Base-by-base conservation (phyloP, 768 basidiomycete genomes). In the Lentinula raphanica region DNA sequence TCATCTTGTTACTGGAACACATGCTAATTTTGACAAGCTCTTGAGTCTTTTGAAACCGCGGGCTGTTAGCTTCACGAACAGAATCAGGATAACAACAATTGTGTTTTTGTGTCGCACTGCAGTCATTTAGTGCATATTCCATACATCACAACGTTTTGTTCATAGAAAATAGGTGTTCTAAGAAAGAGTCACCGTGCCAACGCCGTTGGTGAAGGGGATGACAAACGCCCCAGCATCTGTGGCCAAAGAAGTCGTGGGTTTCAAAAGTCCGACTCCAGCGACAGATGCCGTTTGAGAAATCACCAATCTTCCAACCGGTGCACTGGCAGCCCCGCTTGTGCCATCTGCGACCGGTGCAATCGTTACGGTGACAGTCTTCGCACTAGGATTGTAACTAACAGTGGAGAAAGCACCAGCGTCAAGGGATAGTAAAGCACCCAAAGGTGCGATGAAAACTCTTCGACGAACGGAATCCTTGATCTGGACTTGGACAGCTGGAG, bases 381-480 rank as follows among this genome's bases (percentile, higher is more conserved):
- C 68, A 13, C 64, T 62, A 11, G 78, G 74, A 50, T 80, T 71
- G 60, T 74, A 78, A 21, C 64, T 72, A 46, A 81, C 64, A 9
- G 66, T 63, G 15, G 75, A 72, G 63, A 84, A 83, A 21, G 79
- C 78, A 0, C 82, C 82, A 17, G 82, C 78, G 58, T 83, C 81
- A 40, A 82, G 63, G 11, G 72, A 70, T 27, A 84, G 63, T 57
- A 79, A 66, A 27, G 74, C 69, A 15, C 76, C 79, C 27, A 82
- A 68, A 1, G 80, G 75, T 7, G 80, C 81, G 53, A 83, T 68
- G 65, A 79, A 84, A 7, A 84, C 75, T 32, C 80, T 71, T 49
- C 80, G 74, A 39, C 81, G 73, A 46, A 79, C 68, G 23, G 81
- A 69, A 65, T 84, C 82, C 49, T 70, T 72, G 25, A 78, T 64